A percentile compares a stretch with the other conserved stretches of the same genome.
These are phyloP conservation scores for Ramularia endophylla DNA, from an alignment of 2,329 filamentous ascomycete species.

Conservation along the genomic window DNA sequence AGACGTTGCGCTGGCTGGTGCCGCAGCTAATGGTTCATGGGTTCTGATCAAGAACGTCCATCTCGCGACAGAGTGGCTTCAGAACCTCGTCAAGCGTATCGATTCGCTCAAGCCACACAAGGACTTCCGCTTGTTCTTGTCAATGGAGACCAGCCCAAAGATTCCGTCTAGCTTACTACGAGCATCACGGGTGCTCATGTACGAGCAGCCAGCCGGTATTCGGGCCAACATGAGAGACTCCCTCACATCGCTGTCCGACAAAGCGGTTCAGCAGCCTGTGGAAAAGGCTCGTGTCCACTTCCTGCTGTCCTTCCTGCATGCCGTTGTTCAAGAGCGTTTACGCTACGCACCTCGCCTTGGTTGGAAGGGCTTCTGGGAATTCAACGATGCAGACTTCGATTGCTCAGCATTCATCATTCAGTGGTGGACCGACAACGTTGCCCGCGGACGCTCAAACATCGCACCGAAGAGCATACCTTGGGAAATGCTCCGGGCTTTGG, in stretches of 20 bases:
- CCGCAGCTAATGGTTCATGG: slow-evolving; percentile 88
- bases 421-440: slow-evolving; percentile 80
- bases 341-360: slow-evolving; percentile 90
- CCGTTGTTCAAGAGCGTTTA: slow-evolving; percentile 88
- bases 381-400: slow-evolving; percentile 99
- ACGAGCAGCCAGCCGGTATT: slow-evolving; percentile 95
- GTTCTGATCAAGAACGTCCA: slow-evolving; percentile 99
- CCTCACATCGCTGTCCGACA: slow-evolving; percentile 59
- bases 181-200: slow-evolving; percentile 91
- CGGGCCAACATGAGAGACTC: slow-evolving; percentile 99
- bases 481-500: slow-evolving; percentile 86
- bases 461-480: slow-evolving; percentile 91
- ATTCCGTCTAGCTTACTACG: slow-evolving; percentile 94
- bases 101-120: slow-evolving; percentile 89
- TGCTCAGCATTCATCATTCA: slow-evolving; percentile 96
- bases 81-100: slow-evolving; percentile 94
- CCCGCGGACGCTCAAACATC: slow-evolving; percentile 83
- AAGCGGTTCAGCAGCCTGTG: slow-evolving; percentile 71
- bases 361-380: slow-evolving; percentile 99
- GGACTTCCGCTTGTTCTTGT: slow-evolving; percentile 92
- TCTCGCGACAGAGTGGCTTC: slow-evolving; percentile 89
- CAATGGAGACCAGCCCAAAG: slow-evolving; percentile 95
- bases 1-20: slow-evolving; percentile 91
- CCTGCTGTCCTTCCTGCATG: slow-evolving; percentile 88
- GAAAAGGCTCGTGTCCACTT: slow-evolving; percentile 88